phyloP scores from a whole-genome alignment of 495 filamentous ascomycete genomes.

The Staphylotrichum longicolle region DNA sequence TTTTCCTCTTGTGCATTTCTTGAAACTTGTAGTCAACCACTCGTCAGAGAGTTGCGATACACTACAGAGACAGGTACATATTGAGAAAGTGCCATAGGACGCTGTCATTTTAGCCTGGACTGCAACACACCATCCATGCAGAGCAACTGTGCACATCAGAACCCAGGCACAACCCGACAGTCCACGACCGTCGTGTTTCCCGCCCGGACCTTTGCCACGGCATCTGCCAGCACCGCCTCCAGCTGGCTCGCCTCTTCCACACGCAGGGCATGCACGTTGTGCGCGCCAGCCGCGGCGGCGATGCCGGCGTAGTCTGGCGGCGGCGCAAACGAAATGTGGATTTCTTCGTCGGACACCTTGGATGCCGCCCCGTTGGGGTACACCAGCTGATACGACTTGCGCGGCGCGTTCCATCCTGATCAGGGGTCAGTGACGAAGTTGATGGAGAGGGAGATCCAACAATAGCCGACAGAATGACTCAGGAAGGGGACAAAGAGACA shows the following conservation, averaged over 20 bases:
- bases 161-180: constrained; percentile 38
- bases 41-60: too few relatives aligned
- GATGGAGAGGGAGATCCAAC: too few relatives aligned
- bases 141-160: too few relatives aligned
- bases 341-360: constrained; percentile 74
- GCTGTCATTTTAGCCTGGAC: too few relatives aligned
- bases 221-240: constrained; percentile 59
- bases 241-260: constrained; percentile 61
- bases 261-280: constrained; percentile 62
- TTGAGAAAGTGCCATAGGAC: too few relatives aligned
- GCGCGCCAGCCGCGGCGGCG: constrained; percentile 79
- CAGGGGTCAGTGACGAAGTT: constrained; percentile 6
- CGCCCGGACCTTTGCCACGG: constrained; percentile 63
- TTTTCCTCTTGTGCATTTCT: too few relatives aligned
- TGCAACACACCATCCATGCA: too few relatives aligned
- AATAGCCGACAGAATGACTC: too few relatives aligned
- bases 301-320: constrained; percentile 89
- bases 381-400: constrained; percentile 70
- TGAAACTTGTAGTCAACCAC: too few relatives aligned
- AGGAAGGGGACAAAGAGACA: not conserved
- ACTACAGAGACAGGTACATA: too few relatives aligned
- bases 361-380: constrained; percentile 79
- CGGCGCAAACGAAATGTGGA: constrained; percentile 86
- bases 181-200: constrained; percentile 70
- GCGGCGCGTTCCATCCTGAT: constrained; percentile 81